Conservation (phyloP, 345 rosid genomes). For the Excoecaria cochinchinensis region DNA sequence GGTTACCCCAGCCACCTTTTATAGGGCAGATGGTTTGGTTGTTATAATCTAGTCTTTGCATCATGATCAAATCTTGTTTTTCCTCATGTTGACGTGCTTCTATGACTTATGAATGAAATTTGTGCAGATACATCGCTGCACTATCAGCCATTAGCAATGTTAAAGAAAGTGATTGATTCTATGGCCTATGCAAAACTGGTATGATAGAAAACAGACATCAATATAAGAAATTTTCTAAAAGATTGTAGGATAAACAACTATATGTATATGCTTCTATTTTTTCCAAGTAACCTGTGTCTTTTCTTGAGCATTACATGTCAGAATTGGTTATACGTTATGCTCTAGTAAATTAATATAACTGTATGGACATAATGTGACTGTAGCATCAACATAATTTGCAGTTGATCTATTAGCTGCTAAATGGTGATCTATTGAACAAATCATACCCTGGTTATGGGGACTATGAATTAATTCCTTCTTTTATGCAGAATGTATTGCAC, state of each 20-base stretch:
- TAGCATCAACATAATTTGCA: background rate
- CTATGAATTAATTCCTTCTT: slow-evolving; percentile 6
- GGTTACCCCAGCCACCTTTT: background rate
- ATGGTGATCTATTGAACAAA: background rate
- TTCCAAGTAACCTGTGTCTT: background rate
- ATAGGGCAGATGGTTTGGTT: background rate
- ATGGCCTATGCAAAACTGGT: slow-evolving; percentile 75
- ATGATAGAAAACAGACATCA: slow-evolving; percentile 18
- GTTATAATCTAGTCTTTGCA: background rate
- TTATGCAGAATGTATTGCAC: slow-evolving; percentile 62
- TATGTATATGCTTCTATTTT: background rate
- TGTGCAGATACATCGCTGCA: slow-evolving; percentile 74
- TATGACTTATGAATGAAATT: slow-evolving; percentile 12
- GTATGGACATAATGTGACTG: background rate
- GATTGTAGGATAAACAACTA: slow-evolving; percentile 3
- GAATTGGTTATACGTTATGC: background rate
- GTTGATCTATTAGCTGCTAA: background rate
- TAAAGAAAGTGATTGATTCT: slow-evolving; percentile 68
- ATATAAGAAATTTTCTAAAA: background rate
- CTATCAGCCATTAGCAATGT: slow-evolving; percentile 53
- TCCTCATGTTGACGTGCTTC: background rate
- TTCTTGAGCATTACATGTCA: background rate
- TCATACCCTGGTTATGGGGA: background rate
- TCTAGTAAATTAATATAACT: background rate
- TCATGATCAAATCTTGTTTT: background rate